Percentiles rank a stretch among this genome's conserved stretches.
Evolutionary conservation across 2,329 filamentous ascomycete genomes (phyloP).

Genomic region (Calycina marina): DNA sequence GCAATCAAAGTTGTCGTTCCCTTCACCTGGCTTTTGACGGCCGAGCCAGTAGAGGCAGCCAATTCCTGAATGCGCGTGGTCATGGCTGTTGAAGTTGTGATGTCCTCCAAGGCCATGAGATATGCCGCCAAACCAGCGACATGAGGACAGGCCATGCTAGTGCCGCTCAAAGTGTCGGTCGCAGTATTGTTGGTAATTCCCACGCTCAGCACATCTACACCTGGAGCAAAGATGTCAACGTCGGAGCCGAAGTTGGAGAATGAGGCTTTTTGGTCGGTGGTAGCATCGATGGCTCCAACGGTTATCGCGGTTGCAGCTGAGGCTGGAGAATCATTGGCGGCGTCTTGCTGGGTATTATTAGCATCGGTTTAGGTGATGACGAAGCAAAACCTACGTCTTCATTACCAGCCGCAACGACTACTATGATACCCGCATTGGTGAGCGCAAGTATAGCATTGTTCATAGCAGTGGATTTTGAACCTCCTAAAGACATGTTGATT

Average conservation of each 20-base stretch:
- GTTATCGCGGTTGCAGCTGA: conserved; percentile 33
- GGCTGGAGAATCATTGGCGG: conserved; percentile 30
- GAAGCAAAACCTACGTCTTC: conserved; percentile 18
- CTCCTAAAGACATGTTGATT: conserved; percentile 39
- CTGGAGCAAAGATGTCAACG: conserved; percentile 38
- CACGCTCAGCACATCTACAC: conserved; percentile 30
- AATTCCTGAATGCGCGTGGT: conserved; percentile 24
- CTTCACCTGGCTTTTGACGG: conserved; percentile 26
- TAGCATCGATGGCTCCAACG: conserved; percentile 32
- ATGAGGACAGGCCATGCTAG: conserved; percentile 53
- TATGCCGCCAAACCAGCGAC: conserved; percentile 54
- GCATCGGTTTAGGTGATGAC: not conserved
- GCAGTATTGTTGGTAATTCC: conserved; percentile 29
- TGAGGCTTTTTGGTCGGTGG: conserved; percentile 24
- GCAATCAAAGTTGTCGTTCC: conserved; percentile 37
- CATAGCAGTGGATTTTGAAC: conserved; percentile 29
- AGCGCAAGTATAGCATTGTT: conserved; percentile 33
- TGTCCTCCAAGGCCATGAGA: conserved; percentile 35
- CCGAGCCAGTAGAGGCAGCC: conserved; percentile 19
- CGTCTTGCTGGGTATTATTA: conserved; percentile 19
- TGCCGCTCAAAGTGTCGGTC: conserved; percentile 37
- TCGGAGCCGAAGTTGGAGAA: conserved; percentile 36
- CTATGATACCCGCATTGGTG: conserved; percentile 33
- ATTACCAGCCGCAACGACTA: conserved; percentile 41
- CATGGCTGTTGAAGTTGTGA: conserved; percentile 26